Conservation (phyloP, 2,329 filamentous ascomycete genomes). For the Ceratocystis papillata region DNA sequence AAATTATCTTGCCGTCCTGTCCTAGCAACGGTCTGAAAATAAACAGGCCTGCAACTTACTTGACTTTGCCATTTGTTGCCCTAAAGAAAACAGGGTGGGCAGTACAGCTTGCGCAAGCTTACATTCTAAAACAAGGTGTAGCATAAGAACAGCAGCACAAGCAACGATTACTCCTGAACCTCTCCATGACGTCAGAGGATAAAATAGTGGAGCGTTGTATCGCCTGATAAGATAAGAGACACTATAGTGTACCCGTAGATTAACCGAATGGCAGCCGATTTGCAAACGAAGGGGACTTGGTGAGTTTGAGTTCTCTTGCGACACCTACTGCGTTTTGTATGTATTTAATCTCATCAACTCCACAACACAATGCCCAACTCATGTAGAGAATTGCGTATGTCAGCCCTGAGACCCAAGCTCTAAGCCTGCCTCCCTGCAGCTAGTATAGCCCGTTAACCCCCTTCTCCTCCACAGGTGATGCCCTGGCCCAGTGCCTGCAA, state of each 20-base stretch:
- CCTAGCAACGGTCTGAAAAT: not conserved
- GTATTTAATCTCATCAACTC: too few species aligned
- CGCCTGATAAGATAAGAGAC: not conserved
- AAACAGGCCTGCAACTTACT: not conserved
- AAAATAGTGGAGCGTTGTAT: not conserved
- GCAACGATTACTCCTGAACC: too few species aligned
- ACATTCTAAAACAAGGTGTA: not conserved
- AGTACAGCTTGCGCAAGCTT: not conserved
- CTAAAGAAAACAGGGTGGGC: not conserved
- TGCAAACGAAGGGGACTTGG: too few species aligned
- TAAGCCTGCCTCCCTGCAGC: slow-evolving; percentile 13
- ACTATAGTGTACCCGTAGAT: not conserved
- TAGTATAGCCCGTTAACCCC: not conserved
- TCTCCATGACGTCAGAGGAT: not conserved
- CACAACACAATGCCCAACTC: slow-evolving; percentile 69
- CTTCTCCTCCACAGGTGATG: slow-evolving; percentile 52
- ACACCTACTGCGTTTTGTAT: too few species aligned
- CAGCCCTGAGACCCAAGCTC: not conserved
- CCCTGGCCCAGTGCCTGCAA: slow-evolving; percentile 88
- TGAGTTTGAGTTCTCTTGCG: too few species aligned
- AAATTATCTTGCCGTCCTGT: not conserved
- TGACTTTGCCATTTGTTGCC: not conserved
- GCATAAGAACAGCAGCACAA: not conserved
- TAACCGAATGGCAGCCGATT: not conserved
- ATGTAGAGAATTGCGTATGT: slow-evolving; percentile 89